phyloP scores from a whole-genome alignment of 2,329 filamentous ascomycete species.

The Nemania sp. region DNA sequence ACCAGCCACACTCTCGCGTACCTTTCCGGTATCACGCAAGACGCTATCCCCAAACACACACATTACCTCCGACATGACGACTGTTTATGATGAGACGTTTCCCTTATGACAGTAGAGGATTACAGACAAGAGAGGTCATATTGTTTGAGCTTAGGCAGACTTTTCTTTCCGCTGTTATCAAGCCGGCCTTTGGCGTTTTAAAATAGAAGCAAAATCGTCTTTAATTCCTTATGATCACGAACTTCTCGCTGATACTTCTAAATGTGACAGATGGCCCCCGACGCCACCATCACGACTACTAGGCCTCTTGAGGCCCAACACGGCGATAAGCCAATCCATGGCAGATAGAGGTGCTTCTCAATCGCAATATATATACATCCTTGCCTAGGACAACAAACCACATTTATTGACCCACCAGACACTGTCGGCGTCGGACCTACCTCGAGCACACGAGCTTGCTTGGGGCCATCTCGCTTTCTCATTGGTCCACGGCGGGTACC shows the following conservation, averaged over 20 bases:
- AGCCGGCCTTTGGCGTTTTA: conserved; percentile 22
- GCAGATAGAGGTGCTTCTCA: too few relatives aligned
- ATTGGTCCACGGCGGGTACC: conserved; percentile 2
- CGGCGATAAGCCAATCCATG: too few relatives aligned
- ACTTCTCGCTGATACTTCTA: conserved; percentile 44
- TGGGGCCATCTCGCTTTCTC: background rate
- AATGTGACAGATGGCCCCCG: conserved; percentile 47
- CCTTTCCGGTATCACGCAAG: background rate
- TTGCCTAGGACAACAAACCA: too few relatives aligned
- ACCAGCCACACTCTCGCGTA: conserved; percentile 1
- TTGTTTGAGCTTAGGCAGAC: conserved; percentile 14
- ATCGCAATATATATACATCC: too few relatives aligned
- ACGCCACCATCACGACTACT: conserved; percentile 42
- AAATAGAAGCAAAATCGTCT: conserved; percentile 33
- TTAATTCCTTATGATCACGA: conserved; percentile 31
- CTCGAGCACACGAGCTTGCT: background rate
- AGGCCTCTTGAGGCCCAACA: background rate
- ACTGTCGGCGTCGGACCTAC: conserved; percentile 1
- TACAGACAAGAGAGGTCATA: conserved; percentile 22
- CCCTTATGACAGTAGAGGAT: conserved; percentile 22
- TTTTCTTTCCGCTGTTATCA: conserved; percentile 25
- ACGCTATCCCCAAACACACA: background rate
- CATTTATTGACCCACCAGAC: too few relatives aligned
- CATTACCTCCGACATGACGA: conserved; percentile 32
- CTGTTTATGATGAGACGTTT: conserved; percentile 24